Evolutionary conservation across 2,329 filamentous ascomycete species (phyloP), one percentile per base, ranked within the genome.

Genomic region (Pseudopyricularia javanii): DNA sequence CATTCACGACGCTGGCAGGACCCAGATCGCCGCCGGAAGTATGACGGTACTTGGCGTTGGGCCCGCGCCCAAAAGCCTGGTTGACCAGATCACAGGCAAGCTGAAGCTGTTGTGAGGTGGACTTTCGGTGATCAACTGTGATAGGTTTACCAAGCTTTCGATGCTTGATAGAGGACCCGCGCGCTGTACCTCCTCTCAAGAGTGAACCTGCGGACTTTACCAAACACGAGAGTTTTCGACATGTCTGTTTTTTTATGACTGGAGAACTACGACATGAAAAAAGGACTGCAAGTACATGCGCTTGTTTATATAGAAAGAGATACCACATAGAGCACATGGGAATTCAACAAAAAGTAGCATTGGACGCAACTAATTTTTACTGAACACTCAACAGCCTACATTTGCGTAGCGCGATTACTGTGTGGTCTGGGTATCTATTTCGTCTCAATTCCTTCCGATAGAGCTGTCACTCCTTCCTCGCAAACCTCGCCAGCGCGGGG

Each of bases 1-100:
- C 52, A 91, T 98, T 59, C 84, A 88, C 62, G 93, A 98, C 70
- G 93, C 93, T n/a, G 93, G 93, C 14, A 80, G 93, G 56, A 98
- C 93, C 47, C 93, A 98, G 78, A 97, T 98, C 68, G 91, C 90
- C 51, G 83, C 86, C 45, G 91, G 93, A 17, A 96, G 90, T 67
- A 79, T 88, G 66, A 98, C 93, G 0, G 93, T 98, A 43, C 73
- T 98, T 51, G 93, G 93, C 1, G 82, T 91, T 52, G 83, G 83
- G 0, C 83, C 83, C 2, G 91, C 85, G 26, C 91, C 91, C 0
- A 91, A 86, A 74, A 91, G 87, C 61, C 73, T 91, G 54, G 83
- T 98, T 50, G 89, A 98, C 66, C 73, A 85, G 67, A 82, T 98
- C 56, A 95, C 91, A 5, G 88, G 89, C 1, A 75, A 83, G 55